Base-by-base conservation (phyloP, 306 rosid species). In the Alnus rubra region DNA sequence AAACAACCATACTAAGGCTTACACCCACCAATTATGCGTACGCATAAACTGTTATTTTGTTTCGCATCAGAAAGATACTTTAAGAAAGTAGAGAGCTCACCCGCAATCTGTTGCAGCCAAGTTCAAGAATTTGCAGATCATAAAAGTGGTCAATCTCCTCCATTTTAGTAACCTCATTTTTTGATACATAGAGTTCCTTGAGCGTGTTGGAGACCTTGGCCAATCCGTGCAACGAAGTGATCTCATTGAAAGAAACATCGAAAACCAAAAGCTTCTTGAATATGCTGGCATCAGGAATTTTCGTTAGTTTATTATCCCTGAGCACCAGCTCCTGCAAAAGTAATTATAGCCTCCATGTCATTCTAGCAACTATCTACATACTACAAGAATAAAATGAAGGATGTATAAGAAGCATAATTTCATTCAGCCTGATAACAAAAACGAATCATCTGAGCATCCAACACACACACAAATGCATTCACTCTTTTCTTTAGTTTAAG, bases 131-230 rank as follows among this genome's bases (percentile, higher is more conserved):
- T 64, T 50, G 91, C 76, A 96, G 83, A 35, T 89, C 84, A 71
- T 79, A 87, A 69, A 96, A 86, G 77, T 96, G 98, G 11, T 91
- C 96, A 47, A 96, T 86, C 83, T 96, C 96, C 79, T 96, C 98
- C 1, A 93, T 93, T 86, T 87, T 88, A 0, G 82, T 10, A 50
- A 96, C 92, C 83, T 96, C 96, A 77, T 96, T 93, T 78, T 91
- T 93, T 0, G 99, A 96, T 1, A 96, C 97, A 76, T 96, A 96
- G 42, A 96, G 97, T 60, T 96, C 98, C 91, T 84, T 93, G 69
- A 96, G 84, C 10, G 63, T 74, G 73, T 85, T 74, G 78, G 92
- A 82, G 70, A 90, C 97, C 77, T 64, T 83, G 50, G 86, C 80
- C 70, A 90, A 37, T 37, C 98, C 99, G 77, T 91, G 80, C n/a